A percentile compares a stretch with the other conserved stretches of the same genome.
phyloP scores from a whole-genome alignment of 176 grass and related monocot genomes.

The Canna indica region DNA sequence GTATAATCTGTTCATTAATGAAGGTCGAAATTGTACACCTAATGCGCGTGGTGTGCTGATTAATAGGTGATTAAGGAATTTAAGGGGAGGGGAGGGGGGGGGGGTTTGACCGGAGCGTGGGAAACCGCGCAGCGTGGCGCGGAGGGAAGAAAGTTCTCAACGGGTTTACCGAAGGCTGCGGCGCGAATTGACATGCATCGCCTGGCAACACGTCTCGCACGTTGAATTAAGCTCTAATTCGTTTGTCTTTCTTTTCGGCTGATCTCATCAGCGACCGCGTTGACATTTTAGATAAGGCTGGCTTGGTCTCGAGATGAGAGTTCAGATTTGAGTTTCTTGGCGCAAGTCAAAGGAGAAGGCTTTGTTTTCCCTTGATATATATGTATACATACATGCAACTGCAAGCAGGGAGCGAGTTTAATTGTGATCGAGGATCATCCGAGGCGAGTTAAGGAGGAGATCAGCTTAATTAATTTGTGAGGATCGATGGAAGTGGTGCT shows the following conservation, averaged over 20 bases:
- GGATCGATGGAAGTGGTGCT: neutral
- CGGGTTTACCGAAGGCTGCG: conserved; percentile 10
- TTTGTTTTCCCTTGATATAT: conserved; percentile 29
- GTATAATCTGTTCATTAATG: too few relatives aligned
- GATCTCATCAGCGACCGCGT: neutral
- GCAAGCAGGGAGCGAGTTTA: too few relatives aligned
- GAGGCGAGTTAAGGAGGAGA: neutral
- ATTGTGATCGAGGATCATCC: too few relatives aligned
- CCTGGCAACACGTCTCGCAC: conserved; percentile 50
- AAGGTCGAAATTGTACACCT: too few relatives aligned
- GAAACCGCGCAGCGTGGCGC: conserved; percentile 4
- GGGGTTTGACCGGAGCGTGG: neutral
- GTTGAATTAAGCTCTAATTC: conserved; percentile 41
- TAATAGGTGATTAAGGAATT: too few relatives aligned
- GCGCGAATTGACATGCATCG: conserved; percentile 6
- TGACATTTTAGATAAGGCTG: conserved; percentile 19
- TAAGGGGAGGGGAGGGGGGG: too few relatives aligned
- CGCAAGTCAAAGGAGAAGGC: conserved; percentile 38
- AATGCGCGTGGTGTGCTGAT: too few relatives aligned
- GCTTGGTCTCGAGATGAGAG: conserved; percentile 46
- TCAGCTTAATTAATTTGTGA: neutral
- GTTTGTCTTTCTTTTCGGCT: conserved; percentile 10
- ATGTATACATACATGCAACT: conserved; percentile 29
- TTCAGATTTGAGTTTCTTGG: conserved; percentile 37
- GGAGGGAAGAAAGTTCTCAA: conserved; percentile 16